Percentiles rank a stretch among this genome's conserved stretches.
Conservation (phyloP, 208 protist genomes). For the Trypanosoma avium region DNA sequence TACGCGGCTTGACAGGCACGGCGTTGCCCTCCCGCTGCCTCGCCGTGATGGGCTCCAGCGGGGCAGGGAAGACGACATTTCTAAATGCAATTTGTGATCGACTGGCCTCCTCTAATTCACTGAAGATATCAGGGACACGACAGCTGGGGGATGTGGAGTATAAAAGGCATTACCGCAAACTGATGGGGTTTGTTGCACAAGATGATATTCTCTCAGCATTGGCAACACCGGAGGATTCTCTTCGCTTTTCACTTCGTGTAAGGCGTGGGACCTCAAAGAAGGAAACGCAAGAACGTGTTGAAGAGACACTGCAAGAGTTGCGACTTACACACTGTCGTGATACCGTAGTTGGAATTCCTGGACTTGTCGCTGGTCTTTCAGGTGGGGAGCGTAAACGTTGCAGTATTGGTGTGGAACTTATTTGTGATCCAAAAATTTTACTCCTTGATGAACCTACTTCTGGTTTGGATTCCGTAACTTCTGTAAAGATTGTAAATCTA, state of each 20-base stretch:
- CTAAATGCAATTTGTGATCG: constrained; percentile 80
- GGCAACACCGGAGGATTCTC: constrained; percentile 60
- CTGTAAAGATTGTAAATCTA: constrained; percentile 77
- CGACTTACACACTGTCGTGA: constrained; percentile 59
- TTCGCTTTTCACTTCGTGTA: constrained; percentile 80
- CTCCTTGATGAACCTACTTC: constrained; percentile 91
- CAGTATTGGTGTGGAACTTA: constrained; percentile 88
- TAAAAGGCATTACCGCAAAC: constrained; percentile 54
- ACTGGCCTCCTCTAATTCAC: constrained; percentile 35
- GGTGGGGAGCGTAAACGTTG: constrained; percentile 89
- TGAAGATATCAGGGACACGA: constrained; percentile 46
- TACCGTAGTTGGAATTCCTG: constrained; percentile 77
- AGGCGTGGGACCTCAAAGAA: constrained; percentile 38
- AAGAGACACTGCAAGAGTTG: constrained; percentile 68
- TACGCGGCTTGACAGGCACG: constrained; percentile 66
- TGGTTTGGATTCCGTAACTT: constrained; percentile 87
- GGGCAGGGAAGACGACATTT: constrained; percentile 89
- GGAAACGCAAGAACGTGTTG: constrained; percentile 55
- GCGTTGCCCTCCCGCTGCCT: constrained; percentile 72
- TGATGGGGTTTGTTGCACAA: constrained; percentile 79
- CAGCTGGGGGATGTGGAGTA: constrained; percentile 72
- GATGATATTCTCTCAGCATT: constrained; percentile 77
- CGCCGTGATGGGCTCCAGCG: constrained; percentile 81
- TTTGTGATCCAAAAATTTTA: constrained; percentile 82
- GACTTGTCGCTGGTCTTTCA: constrained; percentile 70